Percentiles rank a stretch among this genome's conserved stretches.
Conservation (phyloP, 345 rosid genomes). For the Pseudoturritis turrita region DNA sequence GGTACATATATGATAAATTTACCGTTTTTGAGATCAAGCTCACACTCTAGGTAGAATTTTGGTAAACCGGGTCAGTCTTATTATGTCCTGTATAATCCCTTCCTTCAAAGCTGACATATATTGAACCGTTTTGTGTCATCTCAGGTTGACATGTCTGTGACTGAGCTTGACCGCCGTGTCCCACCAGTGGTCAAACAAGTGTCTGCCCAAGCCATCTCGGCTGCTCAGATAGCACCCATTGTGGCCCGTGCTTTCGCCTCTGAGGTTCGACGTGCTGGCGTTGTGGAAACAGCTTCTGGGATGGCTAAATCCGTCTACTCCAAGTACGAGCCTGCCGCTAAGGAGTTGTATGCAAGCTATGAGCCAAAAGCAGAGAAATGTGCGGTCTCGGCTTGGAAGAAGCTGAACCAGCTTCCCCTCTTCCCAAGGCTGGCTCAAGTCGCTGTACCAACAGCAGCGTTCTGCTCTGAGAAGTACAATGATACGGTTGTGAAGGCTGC, state of each 20-base stretch:
- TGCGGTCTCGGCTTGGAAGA: conserved; percentile 79
- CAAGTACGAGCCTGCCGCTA: conserved; percentile 72
- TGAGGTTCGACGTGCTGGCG: conserved; percentile 64
- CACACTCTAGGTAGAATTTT: background rate
- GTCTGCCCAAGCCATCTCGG: conserved; percentile 63
- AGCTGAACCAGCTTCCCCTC: conserved; percentile 69
- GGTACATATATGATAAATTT: background rate
- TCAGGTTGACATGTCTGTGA: conserved; percentile 75
- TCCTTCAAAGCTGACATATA: background rate
- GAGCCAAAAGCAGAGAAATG: conserved; percentile 87
- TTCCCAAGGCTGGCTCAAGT: conserved; percentile 78
- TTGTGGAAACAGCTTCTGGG: conserved; percentile 66
- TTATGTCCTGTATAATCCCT: background rate
- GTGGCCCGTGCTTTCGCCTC: conserved; percentile 59
- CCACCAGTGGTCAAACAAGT: conserved; percentile 73
- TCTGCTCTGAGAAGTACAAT: conserved; percentile 78
- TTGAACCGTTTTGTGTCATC: background rate
- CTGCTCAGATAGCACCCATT: conserved; percentile 64
- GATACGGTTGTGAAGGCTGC: conserved; percentile 60
- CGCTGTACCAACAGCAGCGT: conserved; percentile 72
- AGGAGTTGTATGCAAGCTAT: conserved; percentile 63
- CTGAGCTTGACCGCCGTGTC: conserved; percentile 53
- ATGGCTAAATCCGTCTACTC: conserved; percentile 63
- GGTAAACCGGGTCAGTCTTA: background rate
- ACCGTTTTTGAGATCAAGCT: background rate